Evolutionary conservation across 2,329 filamentous ascomycete species (phyloP).

Genomic region (Chalaropsis ovoidea): DNA sequence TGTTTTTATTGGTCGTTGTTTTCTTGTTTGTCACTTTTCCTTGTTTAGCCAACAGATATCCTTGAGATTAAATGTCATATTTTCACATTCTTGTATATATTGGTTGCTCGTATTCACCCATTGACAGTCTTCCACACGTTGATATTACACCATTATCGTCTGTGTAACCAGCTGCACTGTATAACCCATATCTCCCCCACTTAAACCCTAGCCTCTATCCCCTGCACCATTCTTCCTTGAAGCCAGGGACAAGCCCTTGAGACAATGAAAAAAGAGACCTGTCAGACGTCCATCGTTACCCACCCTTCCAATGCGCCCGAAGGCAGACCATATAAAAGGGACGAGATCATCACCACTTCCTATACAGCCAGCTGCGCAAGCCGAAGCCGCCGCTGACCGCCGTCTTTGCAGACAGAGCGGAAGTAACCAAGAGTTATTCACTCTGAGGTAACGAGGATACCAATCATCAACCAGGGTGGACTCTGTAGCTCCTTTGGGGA

Average conservation of each 20-base stretch:
- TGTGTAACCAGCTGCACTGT: too few relatives aligned
- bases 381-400: slow-evolving; percentile 36
- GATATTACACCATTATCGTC: too few relatives aligned
- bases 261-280: slow-evolving; percentile 49
- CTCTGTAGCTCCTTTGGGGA: slow-evolving; percentile 86
- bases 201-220: too few relatives aligned
- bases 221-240: slow-evolving; percentile 42
- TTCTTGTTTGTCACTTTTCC: neutral
- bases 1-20: neutral
- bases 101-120: too few relatives aligned
- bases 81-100: neutral
- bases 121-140: neutral
- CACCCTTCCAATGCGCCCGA: slow-evolving; percentile 69
- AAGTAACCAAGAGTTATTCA: slow-evolving; percentile 58
- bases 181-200: too few relatives aligned
- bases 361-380: slow-evolving; percentile 48
- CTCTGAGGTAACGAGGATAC: slow-evolving; percentile 83
- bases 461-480: slow-evolving; percentile 88
- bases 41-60: neutral
- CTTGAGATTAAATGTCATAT: neutral
- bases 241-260: slow-evolving; percentile 41
- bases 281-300: slow-evolving; percentile 85
- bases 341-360: slow-evolving; percentile 92
- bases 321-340: slow-evolving; percentile 60
- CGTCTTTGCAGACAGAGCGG: slow-evolving; percentile 53